These are phyloP conservation scores for Nakazawaea holstii DNA, from an alignment of 805 yeast species.

Conservation along the genomic window DNA sequence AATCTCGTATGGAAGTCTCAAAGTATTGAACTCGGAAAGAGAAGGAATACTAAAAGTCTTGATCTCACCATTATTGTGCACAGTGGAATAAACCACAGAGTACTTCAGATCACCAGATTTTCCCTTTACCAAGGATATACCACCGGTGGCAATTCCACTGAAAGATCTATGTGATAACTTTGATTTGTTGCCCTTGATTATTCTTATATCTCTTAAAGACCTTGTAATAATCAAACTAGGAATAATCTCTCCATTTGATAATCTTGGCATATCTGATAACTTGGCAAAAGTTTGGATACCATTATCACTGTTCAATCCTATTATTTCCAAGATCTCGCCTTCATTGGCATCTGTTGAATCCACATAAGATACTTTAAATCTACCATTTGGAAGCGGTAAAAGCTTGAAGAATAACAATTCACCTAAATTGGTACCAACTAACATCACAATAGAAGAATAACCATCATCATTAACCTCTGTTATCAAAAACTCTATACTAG, in stretches of 20 bases:
- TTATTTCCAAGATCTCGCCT: conserved; percentile 46
- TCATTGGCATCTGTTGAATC: conserved; percentile 44
- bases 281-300: conserved; percentile 68
- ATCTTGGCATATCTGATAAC: conserved; percentile 46
- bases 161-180: conserved; percentile 62
- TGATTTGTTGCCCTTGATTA: conserved; percentile 52
- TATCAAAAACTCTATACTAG: conserved; percentile 68
- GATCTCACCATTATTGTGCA: conserved; percentile 22
- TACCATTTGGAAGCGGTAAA: conserved; percentile 56
- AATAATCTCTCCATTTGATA: conserved; percentile 56
- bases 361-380: conserved; percentile 50
- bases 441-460: conserved; percentile 64
- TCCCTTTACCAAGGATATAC: conserved; percentile 39
- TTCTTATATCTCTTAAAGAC: conserved; percentile 56
- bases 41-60: conserved; percentile 50
- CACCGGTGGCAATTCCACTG: conserved; percentile 39
- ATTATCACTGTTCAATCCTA: conserved; percentile 49
- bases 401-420: conserved; percentile 61
- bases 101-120: conserved; percentile 19
- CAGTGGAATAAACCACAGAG: conserved; percentile 21
- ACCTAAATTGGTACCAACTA: conserved; percentile 76
- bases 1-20: conserved; percentile 38
- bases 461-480: conserved; percentile 62
- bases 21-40: conserved; percentile 48
- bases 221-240: conserved; percentile 57